A percentile compares a stretch with the other conserved stretches of the same genome.
These are phyloP conservation scores for Grifola frondosa DNA, from an alignment of 1,284 basidiomycete species.

Conservation along the genomic window DNA sequence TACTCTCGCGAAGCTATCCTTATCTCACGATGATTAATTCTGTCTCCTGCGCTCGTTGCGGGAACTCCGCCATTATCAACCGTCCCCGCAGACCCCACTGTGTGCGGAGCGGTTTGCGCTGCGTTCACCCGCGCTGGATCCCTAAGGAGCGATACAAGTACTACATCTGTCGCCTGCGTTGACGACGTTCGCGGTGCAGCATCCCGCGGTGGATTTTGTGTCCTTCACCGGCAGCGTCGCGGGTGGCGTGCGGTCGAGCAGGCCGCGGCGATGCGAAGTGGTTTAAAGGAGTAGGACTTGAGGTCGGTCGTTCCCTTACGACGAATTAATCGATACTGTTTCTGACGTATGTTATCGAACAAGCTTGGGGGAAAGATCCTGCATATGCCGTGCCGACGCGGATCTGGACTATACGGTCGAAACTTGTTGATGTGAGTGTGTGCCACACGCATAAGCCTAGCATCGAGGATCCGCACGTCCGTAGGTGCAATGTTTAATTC, in stretches of 20 bases:
- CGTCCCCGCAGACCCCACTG: conserved; percentile 92
- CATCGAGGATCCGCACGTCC: not conserved
- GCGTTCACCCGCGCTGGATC: conserved; percentile 76
- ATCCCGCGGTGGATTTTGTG: conserved; percentile 76
- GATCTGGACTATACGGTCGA: conserved; percentile 82
- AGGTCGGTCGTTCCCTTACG: conserved; percentile 42
- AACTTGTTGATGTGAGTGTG: conserved; percentile 89
- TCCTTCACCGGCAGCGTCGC: conserved; percentile 88
- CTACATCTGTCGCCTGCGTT: conserved; percentile 75
- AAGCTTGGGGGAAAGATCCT: conserved; percentile 97
- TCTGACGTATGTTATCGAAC: conserved; percentile 15
- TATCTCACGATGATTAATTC: conserved; percentile 90
- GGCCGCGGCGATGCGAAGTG: conserved; percentile 57
- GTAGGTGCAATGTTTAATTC: conserved; percentile 92
- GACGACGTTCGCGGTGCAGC: conserved; percentile 63
- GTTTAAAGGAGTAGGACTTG: conserved; percentile 81
- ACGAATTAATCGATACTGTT: not conserved
- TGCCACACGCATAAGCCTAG: not conserved
- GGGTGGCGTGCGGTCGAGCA: conserved; percentile 66
- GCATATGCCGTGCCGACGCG: conserved; percentile 91
- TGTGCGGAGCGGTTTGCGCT: conserved; percentile 79
- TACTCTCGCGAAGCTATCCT: conserved; percentile 63
- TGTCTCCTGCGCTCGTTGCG: conserved; percentile 82
- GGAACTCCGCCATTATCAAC: conserved; percentile 94
- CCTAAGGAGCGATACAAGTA: conserved; percentile 78